Conservation (phyloP, 2,329 filamentous ascomycete species). For the Lasiodiplodia hormozganensis region DNA sequence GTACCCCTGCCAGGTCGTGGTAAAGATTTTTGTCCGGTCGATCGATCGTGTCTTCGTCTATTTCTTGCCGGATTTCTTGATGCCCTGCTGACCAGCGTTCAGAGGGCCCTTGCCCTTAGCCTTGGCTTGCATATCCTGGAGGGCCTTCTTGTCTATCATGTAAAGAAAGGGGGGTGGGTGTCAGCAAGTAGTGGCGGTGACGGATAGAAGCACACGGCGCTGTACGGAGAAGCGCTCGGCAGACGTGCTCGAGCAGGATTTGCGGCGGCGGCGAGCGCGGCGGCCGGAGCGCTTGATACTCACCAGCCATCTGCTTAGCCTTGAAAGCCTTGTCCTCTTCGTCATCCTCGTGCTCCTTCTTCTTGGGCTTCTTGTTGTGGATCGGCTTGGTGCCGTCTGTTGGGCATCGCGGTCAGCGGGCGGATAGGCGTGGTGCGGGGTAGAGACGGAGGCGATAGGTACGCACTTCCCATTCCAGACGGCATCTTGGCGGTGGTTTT, state of each 20-base stretch:
- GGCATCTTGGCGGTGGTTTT: conserved; percentile 49
- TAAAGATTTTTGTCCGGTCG: not conserved
- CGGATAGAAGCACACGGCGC: not conserved
- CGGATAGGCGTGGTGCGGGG: not conserved
- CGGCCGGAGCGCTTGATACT: conserved; percentile 42
- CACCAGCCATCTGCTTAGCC: conserved; percentile 85
- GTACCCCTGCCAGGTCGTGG: not conserved
- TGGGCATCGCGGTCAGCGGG: conserved; percentile 35
- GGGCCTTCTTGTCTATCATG: conserved; percentile 64
- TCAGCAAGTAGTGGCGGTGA: not conserved
- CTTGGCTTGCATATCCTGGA: conserved; percentile 74
- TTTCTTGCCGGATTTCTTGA: conserved; percentile 99
- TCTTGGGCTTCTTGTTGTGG: conserved; percentile 83
- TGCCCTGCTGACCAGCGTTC: conserved; percentile 83
- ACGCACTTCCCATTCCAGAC: conserved; percentile 58
- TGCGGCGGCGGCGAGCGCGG: not conserved
- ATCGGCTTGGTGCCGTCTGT: conserved; percentile 61
- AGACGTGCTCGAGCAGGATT: conserved; percentile 11
- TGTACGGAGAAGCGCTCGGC: conserved; percentile 17
- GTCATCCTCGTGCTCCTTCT: conserved; percentile 79
- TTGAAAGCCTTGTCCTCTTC: conserved; percentile 85
- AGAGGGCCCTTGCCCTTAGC: conserved; percentile 87
- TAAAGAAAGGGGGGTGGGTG: not conserved
- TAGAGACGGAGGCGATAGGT: not conserved
- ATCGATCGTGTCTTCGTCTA: conserved; percentile 47